Percentiles rank a stretch among this genome's conserved stretches.
Conservation (phyloP, 208 protist species). For the Trypanosoma avium region DNA sequence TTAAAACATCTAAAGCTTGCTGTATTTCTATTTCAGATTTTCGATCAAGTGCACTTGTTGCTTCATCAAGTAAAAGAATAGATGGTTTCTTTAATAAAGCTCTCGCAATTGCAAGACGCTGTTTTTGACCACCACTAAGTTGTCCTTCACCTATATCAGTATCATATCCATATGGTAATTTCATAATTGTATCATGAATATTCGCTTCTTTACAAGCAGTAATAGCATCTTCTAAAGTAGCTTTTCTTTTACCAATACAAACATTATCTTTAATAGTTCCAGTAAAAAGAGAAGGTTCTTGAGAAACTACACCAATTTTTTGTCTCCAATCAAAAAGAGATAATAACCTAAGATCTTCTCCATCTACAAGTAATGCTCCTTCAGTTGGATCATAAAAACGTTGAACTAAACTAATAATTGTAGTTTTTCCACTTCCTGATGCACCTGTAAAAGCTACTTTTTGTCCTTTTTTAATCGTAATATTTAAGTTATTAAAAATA, state of each 20-base stretch:
- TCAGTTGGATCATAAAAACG: conserved; percentile 70
- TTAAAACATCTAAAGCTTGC: conserved; percentile 25
- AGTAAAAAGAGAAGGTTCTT: conserved; percentile 85
- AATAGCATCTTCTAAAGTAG: conserved; percentile 39
- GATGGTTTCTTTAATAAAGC: conserved; percentile 64
- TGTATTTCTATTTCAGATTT: conserved; percentile 38
- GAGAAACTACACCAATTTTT: conserved; percentile 70
- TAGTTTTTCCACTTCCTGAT: conserved; percentile 58
- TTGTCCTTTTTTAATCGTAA: conserved; percentile 19
- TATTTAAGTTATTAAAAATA: conserved; percentile 23
- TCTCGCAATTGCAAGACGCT: conserved; percentile 80
- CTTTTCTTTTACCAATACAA: conserved; percentile 18
- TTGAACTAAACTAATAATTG: conserved; percentile 51
- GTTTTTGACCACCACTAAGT: conserved; percentile 81
- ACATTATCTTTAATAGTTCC: conserved; percentile 81
- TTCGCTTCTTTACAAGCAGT: conserved; percentile 54
- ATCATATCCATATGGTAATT: conserved; percentile 51
- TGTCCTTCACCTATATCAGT: conserved; percentile 75
- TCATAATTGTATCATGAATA: conserved; percentile 44
- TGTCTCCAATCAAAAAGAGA: conserved; percentile 41
- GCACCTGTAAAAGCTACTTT: conserved; percentile 53
- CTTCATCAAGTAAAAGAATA: conserved; percentile 78
- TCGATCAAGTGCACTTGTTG: conserved; percentile 66
- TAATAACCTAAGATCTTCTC: conserved; percentile 39
- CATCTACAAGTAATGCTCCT: conserved; percentile 71